Evolutionary conservation across 768 basidiomycete genomes (phyloP), one percentile per base, ranked within the genome.

Genomic region (Boletus sensibilis): DNA sequence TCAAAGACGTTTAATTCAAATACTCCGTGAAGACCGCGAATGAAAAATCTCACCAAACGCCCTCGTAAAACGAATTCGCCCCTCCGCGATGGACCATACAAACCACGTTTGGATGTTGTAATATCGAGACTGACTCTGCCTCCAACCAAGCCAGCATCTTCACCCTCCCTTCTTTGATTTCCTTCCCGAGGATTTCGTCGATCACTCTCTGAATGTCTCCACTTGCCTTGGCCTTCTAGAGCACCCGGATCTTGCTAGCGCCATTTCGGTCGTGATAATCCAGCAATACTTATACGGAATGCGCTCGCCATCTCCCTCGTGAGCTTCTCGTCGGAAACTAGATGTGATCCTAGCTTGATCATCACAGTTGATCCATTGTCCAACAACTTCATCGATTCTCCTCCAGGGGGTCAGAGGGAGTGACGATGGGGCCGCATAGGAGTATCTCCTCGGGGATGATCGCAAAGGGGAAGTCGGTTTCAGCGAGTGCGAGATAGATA

Each of bases 71-170:
- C 3, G 56, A 56, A 4, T 57, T 55, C 13, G 33, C 45, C 12
- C 45, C 39, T 31, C 56, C 56, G 37, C 56, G 34, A 11, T 56
- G 46, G 9, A 42, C 38, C 4, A n/a, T 42, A 21, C 20, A 48
- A n/a, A 42, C 16, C 38, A 47, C 16, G 39, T 55, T 45, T 1
- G 29, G 27, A 39, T 37, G 35, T 11, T 58, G 50, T 10, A 53
- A 55, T 16, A 58, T 37, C 11, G 56, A 42, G 27, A 52, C 35
- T 6, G 61, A 56, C 16, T 55, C 56, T n/a, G 46, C 43, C 3
- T 63, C 41, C 47, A 62, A 27, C 60, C 56, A 62, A 10, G 59
- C 16, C 12, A 52, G n/a, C 3, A 57, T 35, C 41, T 52, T 62
- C 5, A 63, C 48, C n/a, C 42, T 52, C 7, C 51, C 62, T 16